Base-by-base conservation (phyloP, 768 basidiomycete genomes). In the Gyrodon lividus region DNA sequence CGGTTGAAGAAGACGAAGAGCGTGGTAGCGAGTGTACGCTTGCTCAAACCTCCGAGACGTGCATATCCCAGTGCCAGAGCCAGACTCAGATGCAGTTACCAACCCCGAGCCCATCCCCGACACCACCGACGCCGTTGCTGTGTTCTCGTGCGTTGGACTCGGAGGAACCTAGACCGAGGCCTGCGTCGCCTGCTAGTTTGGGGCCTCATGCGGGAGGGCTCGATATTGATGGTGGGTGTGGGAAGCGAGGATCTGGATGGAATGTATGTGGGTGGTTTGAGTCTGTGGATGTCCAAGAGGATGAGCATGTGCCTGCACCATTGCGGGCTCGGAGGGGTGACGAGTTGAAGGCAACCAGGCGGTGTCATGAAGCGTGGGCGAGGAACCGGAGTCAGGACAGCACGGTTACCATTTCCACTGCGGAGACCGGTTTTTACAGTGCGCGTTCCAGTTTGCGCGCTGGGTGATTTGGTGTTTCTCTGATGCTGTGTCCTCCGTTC, bases 241-340 rank as follows among this genome's bases (percentile, higher is more conserved):
- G 67, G 13, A 68, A 70, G 43, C 68, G 67, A 20, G 67, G 62
- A 4, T 68, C 67, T 22, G 67, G 67, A 22, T 70, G 68, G 67
- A 60, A 68, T 17, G 55, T 56, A 8, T 68, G 58, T 20, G 67
- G 64, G 41, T 69, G 67, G 67, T 68, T 69, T 12, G 67, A 63
- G 6, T 40, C 59, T 2, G 61, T 61, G 17, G 28, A 3, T 6
- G 4, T 56, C 3, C 22, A n/a, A n/a, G n/a, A n/a, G n/a, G n/a
- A n/a, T n/a, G n/a, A n/a, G n/a, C n/a, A 17, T 1, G 9, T 9
- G 17, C 22, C 26, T 42, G 4, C 39, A 38, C 16, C 8, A 16
- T 16, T 8, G 14, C 20, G 5, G 22, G 20, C 10, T 14, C 40
- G 6, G 34, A 24, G 34, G 34, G 20, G 34, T 14, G 17, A 44